phyloP scores from a whole-genome alignment of 106 monocot species.

The Chionographis japonica region DNA sequence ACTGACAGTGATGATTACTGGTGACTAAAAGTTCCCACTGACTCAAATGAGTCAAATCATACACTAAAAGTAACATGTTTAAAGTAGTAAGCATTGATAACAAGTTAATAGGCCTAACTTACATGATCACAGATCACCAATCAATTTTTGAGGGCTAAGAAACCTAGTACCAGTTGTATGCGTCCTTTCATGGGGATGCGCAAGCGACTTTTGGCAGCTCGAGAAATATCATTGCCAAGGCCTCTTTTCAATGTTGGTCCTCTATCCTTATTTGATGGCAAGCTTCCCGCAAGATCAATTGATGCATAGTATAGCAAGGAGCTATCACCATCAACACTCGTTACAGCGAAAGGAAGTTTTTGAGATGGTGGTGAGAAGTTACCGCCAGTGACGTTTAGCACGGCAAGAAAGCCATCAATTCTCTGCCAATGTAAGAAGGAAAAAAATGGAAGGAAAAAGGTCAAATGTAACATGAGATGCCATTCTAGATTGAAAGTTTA shows the following conservation, averaged over 20 bases:
- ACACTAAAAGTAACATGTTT: too few relatives aligned
- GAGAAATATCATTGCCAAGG: constrained; percentile 62
- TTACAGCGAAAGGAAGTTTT: constrained; percentile 86
- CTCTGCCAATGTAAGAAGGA: constrained; percentile 38
- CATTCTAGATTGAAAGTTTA: too few relatives aligned
- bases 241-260: constrained; percentile 59
- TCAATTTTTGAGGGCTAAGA: constrained; percentile 24
- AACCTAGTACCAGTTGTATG: constrained; percentile 84
- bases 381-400: constrained; percentile 84
- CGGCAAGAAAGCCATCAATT: constrained; percentile 89
- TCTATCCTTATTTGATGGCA: constrained; percentile 34
- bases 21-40: too few relatives aligned
- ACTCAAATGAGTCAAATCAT: too few relatives aligned
- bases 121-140: constrained; percentile 13
- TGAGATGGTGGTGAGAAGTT: constrained; percentile 64
- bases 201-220: constrained; percentile 59
- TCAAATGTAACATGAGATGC: not conserved
- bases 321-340: constrained; percentile 80
- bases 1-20: too few relatives aligned
- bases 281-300: constrained; percentile 69
- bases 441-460: constrained; percentile 12
- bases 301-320: constrained; percentile 86
- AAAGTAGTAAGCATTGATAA: not conserved
- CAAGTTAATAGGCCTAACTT: constrained; percentile 22
- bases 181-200: constrained; percentile 85